phyloP scores from a whole-genome alignment of 495 filamentous ascomycete genomes.

The Tuber calosporum region DNA sequence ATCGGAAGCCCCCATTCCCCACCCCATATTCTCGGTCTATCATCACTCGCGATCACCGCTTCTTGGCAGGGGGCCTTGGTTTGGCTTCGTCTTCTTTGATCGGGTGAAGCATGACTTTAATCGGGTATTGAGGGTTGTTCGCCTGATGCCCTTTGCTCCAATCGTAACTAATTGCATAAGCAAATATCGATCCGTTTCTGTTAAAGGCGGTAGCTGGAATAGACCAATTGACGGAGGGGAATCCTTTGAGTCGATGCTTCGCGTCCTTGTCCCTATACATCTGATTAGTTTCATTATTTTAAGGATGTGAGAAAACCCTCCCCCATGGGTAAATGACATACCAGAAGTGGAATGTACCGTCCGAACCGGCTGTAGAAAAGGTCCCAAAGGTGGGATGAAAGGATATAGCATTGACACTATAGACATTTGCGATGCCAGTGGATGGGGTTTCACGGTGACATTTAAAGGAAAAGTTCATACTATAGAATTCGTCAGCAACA shows the following conservation, averaged over 20 bases:
- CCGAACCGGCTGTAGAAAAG: conserved; percentile 81
- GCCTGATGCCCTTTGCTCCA: conserved; percentile 81
- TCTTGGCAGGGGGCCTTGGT: conserved; percentile 53
- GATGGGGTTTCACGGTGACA: conserved; percentile 78
- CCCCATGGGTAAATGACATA: conserved; percentile 14
- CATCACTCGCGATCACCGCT: conserved; percentile 17
- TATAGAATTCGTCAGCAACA: conserved; percentile 31
- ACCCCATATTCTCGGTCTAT: background rate
- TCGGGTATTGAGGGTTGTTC: conserved; percentile 62
- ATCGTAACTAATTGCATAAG: conserved; percentile 88
- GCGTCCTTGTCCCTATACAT: conserved; percentile 62
- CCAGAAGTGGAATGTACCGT: conserved; percentile 88
- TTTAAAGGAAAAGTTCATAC: conserved; percentile 86
- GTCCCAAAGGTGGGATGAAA: conserved; percentile 77
- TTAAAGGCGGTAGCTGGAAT: conserved; percentile 76
- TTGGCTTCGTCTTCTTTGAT: conserved; percentile 76
- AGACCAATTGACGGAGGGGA: conserved; percentile 72
- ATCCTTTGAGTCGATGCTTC: conserved; percentile 83
- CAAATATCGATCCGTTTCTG: conserved; percentile 69
- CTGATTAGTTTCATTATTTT: background rate
- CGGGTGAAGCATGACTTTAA: conserved; percentile 82
- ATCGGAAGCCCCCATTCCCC: background rate
- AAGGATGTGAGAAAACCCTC: background rate
- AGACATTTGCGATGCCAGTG: conserved; percentile 62
- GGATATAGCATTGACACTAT: conserved; percentile 76